A percentile compares a stretch with the other conserved stretches of the same genome.
Evolutionary conservation across 2,329 filamentous ascomycete genomes (phyloP).

Genomic region (Emergomyces pasteurianus): DNA sequence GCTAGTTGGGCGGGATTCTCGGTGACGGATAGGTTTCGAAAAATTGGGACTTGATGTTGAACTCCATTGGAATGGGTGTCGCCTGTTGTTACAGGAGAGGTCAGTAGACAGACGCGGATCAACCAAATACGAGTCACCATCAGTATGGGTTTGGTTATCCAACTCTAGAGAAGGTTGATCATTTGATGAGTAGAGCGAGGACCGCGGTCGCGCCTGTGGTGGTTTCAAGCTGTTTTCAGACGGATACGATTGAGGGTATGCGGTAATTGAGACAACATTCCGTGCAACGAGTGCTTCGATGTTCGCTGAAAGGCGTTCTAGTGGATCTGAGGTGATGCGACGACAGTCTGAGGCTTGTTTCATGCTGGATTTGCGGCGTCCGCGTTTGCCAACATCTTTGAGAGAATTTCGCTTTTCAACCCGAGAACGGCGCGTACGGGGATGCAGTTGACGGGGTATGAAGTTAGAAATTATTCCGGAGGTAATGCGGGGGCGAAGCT

Average conservation of each 20-base stretch:
- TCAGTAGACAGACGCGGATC: neutral
- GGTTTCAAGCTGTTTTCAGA: neutral
- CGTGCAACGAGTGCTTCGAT: neutral
- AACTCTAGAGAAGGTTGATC: neutral
- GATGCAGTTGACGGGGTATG: conserved; percentile 6
- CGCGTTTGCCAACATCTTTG: conserved; percentile 3
- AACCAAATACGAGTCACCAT: neutral
- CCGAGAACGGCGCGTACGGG: conserved; percentile 4
- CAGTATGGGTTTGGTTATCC: neutral
- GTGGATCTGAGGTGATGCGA: neutral
- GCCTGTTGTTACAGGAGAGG: neutral
- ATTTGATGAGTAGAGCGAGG: neutral
- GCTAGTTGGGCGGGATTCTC: neutral
- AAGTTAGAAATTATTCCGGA: neutral
- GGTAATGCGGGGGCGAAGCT: neutral
- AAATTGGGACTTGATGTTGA: conserved; percentile 7
- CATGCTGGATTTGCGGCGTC: neutral
- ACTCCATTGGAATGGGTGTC: neutral
- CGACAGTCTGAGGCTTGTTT: neutral
- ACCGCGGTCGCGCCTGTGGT: neutral
- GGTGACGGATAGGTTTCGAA: conserved; percentile 3
- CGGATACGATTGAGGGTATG: neutral
- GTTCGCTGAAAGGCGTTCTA: neutral
- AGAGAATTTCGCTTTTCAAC: conserved; percentile 8
- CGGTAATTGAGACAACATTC: neutral